A percentile compares a stretch with the other conserved stretches of the same genome.
Evolutionary conservation across 2,329 filamentous ascomycete genomes (phyloP).

Genomic region (Dichotomopilus funicola): DNA sequence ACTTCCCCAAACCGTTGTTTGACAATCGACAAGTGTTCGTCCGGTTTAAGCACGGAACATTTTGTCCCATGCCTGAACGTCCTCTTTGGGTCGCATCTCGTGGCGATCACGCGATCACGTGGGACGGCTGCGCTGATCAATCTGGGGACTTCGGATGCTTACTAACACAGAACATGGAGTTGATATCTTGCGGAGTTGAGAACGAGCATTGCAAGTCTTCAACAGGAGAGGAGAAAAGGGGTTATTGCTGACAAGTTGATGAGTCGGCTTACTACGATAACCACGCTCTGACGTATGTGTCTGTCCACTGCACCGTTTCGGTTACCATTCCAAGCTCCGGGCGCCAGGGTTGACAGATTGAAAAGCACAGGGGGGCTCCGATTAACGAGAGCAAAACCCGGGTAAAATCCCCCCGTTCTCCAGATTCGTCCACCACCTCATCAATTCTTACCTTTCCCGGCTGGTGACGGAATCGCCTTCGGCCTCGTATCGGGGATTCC

Average conservation of each 20-base stretch:
- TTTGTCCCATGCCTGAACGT: slow-evolving; percentile 10
- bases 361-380: slow-evolving; percentile 7
- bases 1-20: slow-evolving; percentile 7
- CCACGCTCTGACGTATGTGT: neutral
- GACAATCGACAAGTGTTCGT: slow-evolving; percentile 12
- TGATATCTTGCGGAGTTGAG: no score
- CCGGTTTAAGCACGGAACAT: slow-evolving; percentile 3
- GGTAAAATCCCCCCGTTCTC: slow-evolving; percentile 21
- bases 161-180: no score
- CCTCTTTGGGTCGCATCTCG: slow-evolving; percentile 12
- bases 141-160: slow-evolving; percentile 7
- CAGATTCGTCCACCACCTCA: slow-evolving; percentile 14
- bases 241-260: no score
- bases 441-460: slow-evolving; percentile 19
- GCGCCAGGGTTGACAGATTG: slow-evolving; percentile 18
- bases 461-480: slow-evolving; percentile 13
- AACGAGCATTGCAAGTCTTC: no score
- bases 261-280: neutral
- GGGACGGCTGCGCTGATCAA: slow-evolving; percentile 15
- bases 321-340: neutral
- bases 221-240: no score
- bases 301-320: neutral
- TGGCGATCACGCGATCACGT: slow-evolving; percentile 18
- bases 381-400: slow-evolving; percentile 23
- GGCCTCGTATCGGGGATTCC: slow-evolving; percentile 23